Base-by-base conservation (phyloP, 2,329 filamentous ascomycete species). In the Bimuria novae-zelandiae region DNA sequence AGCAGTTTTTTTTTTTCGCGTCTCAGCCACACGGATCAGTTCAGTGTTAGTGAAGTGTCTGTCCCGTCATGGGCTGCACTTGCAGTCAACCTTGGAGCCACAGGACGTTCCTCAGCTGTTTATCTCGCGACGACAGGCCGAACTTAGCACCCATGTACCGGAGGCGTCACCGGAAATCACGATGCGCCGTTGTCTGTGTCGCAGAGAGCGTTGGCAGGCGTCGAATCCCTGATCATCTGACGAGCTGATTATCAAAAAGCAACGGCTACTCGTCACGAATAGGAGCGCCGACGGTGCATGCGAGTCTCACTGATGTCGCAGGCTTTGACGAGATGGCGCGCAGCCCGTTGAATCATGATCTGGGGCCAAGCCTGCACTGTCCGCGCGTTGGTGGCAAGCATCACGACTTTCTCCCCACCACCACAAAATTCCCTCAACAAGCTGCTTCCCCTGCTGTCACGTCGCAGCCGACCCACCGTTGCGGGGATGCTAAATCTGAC, bases 81-180 rank as follows among this genome's bases (percentile, higher is more conserved):
- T 39, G 42, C 42, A 49, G 53, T 55, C 56, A n/a, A n/a, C n/a
- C n/a, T n/a, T n/a, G n/a, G n/a, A 51, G 56, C 57, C 53, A 52
- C 37, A 49, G 56, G 55, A 27, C 33, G 44, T 36, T 36, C 49
- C 25, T 52, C 56, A 60, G 51, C 61, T 44, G 44, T 41, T 47
- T 50, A 27, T 40, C 25, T 51, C 22, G 48, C 41, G 32, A 23
- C 23, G 32, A 4, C 14, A 21, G 35, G 19, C 42, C 17, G 21
- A 52, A 50, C 40, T 48, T 49, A 22, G 32, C 45, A 52, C 32
- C 36, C 50, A 50, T 45, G 33, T 40, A 51, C 37, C 42, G 44
- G 49, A 43, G 60, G 62, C 59, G 59, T 64, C 59, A 59, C 61
- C 60, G 55, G 56, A 43, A 61, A 62, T 61, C 55, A 44, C 49